Base-by-base conservation (phyloP, 148 eudicot species). In the Mesembryanthemum crystallinum region DNA sequence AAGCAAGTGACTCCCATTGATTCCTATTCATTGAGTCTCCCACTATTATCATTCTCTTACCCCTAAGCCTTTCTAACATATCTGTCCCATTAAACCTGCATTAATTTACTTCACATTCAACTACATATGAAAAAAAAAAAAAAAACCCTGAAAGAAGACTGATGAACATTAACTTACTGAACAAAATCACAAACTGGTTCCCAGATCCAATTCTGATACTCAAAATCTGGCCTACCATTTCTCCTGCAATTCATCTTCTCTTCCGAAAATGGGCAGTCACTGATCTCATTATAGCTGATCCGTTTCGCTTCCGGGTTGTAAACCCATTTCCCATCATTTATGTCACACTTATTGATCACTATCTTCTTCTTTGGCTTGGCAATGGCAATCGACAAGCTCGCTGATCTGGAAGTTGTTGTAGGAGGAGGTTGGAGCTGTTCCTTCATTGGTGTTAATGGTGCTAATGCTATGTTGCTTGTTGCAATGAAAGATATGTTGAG, bases 1-100 rank as follows among this genome's bases (percentile, higher is more conserved):
- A 85, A 75, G 86, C 86, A 60, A 83, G 80, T 64, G 82, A 85
- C 67, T 85, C 84, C 81, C 81, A 85, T 62, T 79, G 82, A 72
- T 84, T 84, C 64, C 82, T 69, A 57, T 84, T 84, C 14, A 84
- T 47, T 3, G 87, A 85, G 62, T 85, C 87, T 30, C 87, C 87
- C 10, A 85, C 87, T 42, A 85, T 70, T 20, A 82, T 67, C 83
- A 85, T 47, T 18, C 83, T 80, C 77, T 74, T 85, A 55, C 81
- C 83, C 77, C 82, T 76, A 6, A 85, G 77, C 30, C 73, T 83
- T 62, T 83, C 78, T 12, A 83, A 69, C 82, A 85, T 67, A 15
- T 80, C 82, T 58, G 37, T 76, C 8, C 84, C 86, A 76, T 83
- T 62, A 75, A 85, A 82, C 80, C 88, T 85, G 25, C 66, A 61